Evolutionary conservation across 2,329 filamentous ascomycete species (phyloP), one percentile per base, ranked within the genome.

Genomic region (Hypoxylon sp.): DNA sequence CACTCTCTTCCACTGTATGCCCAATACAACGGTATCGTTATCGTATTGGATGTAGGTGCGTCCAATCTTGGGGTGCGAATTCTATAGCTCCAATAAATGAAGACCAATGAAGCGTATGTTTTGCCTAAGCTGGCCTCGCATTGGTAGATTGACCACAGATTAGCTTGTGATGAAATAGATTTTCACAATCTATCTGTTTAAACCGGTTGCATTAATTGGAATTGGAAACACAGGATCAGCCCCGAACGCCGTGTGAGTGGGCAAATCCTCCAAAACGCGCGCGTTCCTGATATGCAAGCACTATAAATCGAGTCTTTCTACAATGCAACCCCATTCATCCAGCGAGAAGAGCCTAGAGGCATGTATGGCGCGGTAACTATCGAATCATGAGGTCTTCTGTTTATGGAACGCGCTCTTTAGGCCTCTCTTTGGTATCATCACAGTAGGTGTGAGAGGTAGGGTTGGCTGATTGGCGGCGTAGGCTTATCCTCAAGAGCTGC

Each of bases 241-340:
- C 46, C 52, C 52, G 46, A 50, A 19, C 51, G 31, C 54, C 35
- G 55, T 63, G 65, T 72, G 70, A 71, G 61, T 72, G 68, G 70
- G 50, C 61, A 62, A 69, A 69, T 65, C 68, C 62, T 67, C 53
- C 60, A 70, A 70, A 37, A 70, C 62, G 69, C 68, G 69, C 70
- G 65, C 62, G 71, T 69, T 72, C 68, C 68, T 71, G 62, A 68
- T 66, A 71, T 72, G 68, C 69, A 71, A 62, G 66, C 71, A 70
- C 71, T 71, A 48, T 69, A 66, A 19, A 42, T 48, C 46, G 42
- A 48, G 52, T 67, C 55, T 57, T 59, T 66, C 46, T 53, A 51
- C 55, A 67, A 67, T 69, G 69, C 67, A 68, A 70, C 68, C 71
- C 61, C 62, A 64, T 62, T 59, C 62, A 67, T 54, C 66, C 60